Evolutionary conservation across 2,329 filamentous ascomycete species (phyloP), one percentile per base, ranked within the genome.

Genomic region (Dactylellina drechsleri): DNA sequence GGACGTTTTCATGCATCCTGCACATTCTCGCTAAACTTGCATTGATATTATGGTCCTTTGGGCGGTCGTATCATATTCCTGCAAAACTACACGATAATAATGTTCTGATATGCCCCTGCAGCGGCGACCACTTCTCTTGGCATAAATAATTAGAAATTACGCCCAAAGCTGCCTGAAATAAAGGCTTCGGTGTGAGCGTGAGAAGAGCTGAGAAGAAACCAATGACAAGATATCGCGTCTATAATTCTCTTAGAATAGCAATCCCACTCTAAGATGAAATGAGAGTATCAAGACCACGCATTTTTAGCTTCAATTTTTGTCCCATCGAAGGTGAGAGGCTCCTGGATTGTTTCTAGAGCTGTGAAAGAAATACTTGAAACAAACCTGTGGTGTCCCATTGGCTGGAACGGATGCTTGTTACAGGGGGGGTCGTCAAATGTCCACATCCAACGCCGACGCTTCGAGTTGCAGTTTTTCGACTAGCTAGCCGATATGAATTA

Each of bases 81-180:
- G 52, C 15, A 41, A 71, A 71, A 53, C 43, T 43, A 65, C 66
- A 58, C 61, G 43, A 49, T 40, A 56, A 64, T 43, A 56, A 64
- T 43, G 40, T 68, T 64, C 71, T 58, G 52, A 65, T 36, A 36
- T 36, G 64, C 36, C 64, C 68, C 45, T 64, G 71, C 71, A 75
- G 71, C 71, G 71, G 71, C 71, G 71, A 75, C 71, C 71, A 75
- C 40, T 75, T 47, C 6, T 56, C 71, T 75, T 75, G 71, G 71
- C 71, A 67, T 43, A 13, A 28, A 56, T 62, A 23, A 67, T 62
- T 41, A 26, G 16, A 62, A 62, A 54, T 50, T n/a, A 12, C 43
- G 10, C 8, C 8, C 10, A 68, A 54, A 20, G 66, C 50, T 68
- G 66, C 66, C 66, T 70, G 56, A 49, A 41, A n/a, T 18, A 26